Percentiles rank a stretch among this genome's conserved stretches.
These are phyloP conservation scores for Penicillium daleae DNA, from an alignment of 495 filamentous ascomycete genomes.

Conservation along the genomic window DNA sequence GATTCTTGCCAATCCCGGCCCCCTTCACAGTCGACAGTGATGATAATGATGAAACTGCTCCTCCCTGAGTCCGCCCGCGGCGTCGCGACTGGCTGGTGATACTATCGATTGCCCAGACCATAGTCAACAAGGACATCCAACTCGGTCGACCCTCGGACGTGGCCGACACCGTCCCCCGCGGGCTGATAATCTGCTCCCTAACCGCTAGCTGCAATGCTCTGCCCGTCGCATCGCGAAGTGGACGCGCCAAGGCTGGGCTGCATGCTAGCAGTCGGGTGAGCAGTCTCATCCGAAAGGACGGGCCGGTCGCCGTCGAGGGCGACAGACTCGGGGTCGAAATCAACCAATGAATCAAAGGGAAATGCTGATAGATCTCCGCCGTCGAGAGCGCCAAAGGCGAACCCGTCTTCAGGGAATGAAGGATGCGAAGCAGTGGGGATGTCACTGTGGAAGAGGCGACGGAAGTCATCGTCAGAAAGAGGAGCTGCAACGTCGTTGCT, in stretches of 20 bases:
- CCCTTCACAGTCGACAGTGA: conserved; percentile 1
- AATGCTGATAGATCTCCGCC: conserved; percentile 60
- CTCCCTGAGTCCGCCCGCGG: conserved; percentile 26
- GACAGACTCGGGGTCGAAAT: conserved; percentile 70
- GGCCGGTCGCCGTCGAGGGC: conserved; percentile 52
- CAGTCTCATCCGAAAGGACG: conserved; percentile 60
- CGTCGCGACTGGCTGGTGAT: conserved; percentile 40
- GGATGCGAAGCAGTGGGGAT: conserved; percentile 70
- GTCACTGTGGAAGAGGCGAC: conserved; percentile 71
- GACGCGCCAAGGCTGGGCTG: conserved; percentile 92
- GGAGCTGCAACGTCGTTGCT: conserved; percentile 53
- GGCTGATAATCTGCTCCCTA: conserved; percentile 42
- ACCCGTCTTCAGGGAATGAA: conserved; percentile 75
- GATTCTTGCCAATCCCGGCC: conserved; percentile 1
- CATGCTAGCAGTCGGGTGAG: conserved; percentile 67
- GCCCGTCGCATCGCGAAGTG: conserved; percentile 88
- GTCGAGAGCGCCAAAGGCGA: conserved; percentile 68
- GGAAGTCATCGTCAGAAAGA: conserved; percentile 69
- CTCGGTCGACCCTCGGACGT: conserved; percentile 40
- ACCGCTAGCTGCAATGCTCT: conserved; percentile 73
- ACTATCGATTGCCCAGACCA: conserved; percentile 52
- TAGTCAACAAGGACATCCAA: conserved; percentile 52
- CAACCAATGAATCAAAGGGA: conserved; percentile 84
- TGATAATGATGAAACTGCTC: conserved; percentile 17
- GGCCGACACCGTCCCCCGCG: conserved; percentile 33